Evolutionary conservation across 805 yeast genomes (phyloP).

Genomic region (Wickerhamomyces sydowiorum): DNA sequence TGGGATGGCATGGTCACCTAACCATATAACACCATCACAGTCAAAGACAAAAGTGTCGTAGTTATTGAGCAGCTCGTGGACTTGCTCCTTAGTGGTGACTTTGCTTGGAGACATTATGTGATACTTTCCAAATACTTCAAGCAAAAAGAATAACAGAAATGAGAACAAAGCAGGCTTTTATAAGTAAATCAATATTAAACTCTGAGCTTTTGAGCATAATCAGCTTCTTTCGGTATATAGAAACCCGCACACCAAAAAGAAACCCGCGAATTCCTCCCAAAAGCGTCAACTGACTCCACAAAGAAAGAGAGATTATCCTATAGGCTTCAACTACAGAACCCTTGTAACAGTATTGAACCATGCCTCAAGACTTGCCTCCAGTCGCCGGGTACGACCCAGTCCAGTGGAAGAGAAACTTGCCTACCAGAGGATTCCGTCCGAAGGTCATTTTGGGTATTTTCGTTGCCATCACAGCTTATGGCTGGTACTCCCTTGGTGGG

Average conservation of each 20-base stretch:
- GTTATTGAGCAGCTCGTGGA: conserved; percentile 46
- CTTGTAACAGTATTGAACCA: too few species aligned
- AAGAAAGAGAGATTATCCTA: background rate
- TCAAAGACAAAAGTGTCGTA: conserved; percentile 90
- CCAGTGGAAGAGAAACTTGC: conserved; percentile 86
- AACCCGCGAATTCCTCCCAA: background rate
- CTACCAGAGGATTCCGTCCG: conserved; percentile 82
- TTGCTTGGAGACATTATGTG: conserved; percentile 31
- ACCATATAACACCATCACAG: conserved; percentile 97
- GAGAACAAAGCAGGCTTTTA: too few species aligned
- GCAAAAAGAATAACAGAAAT: too few species aligned
- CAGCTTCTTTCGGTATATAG: background rate
- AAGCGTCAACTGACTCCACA: background rate
- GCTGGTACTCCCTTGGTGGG: conserved; percentile 58
- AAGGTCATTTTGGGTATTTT: conserved; percentile 61
- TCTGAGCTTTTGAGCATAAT: background rate
- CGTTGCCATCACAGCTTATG: conserved; percentile 60
- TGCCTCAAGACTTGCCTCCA: conserved; percentile 79
- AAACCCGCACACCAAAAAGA: background rate
- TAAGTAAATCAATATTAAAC: too few species aligned
- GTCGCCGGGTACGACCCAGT: conserved; percentile 79
- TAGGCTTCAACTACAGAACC: too few species aligned
- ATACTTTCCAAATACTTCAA: too few species aligned
- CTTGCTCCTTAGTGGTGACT: conserved; percentile 41
- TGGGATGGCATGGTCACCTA: conserved; percentile 79